Evolutionary conservation across 1,139 yeast species (phyloP).

Genomic region (Kodamaea derodonti): DNA sequence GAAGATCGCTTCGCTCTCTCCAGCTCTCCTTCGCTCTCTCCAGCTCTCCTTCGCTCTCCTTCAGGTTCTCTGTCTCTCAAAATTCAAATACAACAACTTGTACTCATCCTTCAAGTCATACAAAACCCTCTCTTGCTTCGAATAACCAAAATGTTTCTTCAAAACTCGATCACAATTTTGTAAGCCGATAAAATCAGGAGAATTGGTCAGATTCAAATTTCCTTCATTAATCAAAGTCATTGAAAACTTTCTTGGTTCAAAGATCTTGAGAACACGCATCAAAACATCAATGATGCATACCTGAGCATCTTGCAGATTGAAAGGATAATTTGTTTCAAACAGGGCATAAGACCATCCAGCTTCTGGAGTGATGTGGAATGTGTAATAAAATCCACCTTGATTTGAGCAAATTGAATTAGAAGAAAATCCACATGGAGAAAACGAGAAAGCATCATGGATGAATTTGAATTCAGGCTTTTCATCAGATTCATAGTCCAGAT

Average conservation of each 20-base stretch:
- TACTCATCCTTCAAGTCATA: slow-evolving; percentile 61
- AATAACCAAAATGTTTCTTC: slow-evolving; percentile 47
- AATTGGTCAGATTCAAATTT: slow-evolving; percentile 17
- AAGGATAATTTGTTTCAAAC: slow-evolving; percentile 81
- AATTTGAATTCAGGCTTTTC: slow-evolving; percentile 17
- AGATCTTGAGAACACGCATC: slow-evolving; percentile 55
- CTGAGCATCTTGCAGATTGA: slow-evolving; percentile 28
- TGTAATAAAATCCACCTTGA: slow-evolving; percentile 65
- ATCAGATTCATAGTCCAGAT: slow-evolving; percentile 20
- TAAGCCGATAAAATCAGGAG: slow-evolving; percentile 25
- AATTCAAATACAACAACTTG: slow-evolving; percentile 46
- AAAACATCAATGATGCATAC: slow-evolving; percentile 51
- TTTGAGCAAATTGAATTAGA: slow-evolving; percentile 71
- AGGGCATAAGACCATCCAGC: slow-evolving; percentile 94
- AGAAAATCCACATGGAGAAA: slow-evolving; percentile 95
- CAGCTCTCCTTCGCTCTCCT: too few species aligned
- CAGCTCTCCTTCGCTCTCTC: too few species aligned
- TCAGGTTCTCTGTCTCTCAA: slow-evolving; percentile 26
- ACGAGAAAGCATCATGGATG: slow-evolving; percentile 83
- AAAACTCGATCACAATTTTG: slow-evolving; percentile 28
- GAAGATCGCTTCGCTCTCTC: too few species aligned
- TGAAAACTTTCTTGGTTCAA: slow-evolving; percentile 76
- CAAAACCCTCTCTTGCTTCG: slow-evolving; percentile 61
- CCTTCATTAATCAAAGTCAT: slow-evolving; percentile 57
- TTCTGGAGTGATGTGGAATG: slow-evolving; percentile 94